Conservation (phyloP, 768 basidiomycete species). For the Paxillus rubicundulus region DNA sequence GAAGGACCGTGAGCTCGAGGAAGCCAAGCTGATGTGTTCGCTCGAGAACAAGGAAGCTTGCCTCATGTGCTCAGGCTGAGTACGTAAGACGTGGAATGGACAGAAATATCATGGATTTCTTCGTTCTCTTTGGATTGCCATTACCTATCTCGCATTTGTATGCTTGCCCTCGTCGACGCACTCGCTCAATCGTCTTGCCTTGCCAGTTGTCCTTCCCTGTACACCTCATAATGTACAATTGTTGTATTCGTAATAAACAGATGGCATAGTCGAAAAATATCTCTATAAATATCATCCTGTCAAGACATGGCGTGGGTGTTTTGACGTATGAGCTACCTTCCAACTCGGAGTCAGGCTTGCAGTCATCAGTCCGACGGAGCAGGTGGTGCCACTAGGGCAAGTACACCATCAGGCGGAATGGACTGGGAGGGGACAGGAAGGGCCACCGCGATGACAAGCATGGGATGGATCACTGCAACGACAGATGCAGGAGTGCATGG, state of each 20-base stretch:
- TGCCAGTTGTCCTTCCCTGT: slow-evolving; percentile 7
- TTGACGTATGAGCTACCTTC: no score
- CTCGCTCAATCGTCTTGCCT: background rate
- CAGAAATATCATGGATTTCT: background rate
- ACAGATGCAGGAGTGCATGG: no score
- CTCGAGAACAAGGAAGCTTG: slow-evolving; percentile 94
- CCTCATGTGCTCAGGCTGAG: slow-evolving; percentile 84
- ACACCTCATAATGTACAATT: slow-evolving; percentile 6
- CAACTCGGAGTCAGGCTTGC: no score
- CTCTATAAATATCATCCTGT: no score
- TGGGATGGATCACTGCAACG: no score
- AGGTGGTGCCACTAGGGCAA: no score
- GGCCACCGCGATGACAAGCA: no score
- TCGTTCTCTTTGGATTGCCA: slow-evolving; percentile 4
- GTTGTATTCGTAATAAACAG: slow-evolving; percentile 20
- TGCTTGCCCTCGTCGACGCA: slow-evolving; percentile 1
- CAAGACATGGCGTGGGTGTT: no score
- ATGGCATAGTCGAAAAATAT: background rate
- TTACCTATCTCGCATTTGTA: background rate
- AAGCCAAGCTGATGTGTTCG: slow-evolving; percentile 79
- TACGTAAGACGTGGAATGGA: background rate
- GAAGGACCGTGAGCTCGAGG: slow-evolving; percentile 72
- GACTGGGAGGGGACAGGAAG: no score
- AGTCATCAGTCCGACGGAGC: no score
- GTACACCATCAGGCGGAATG: no score